phyloP scores from a whole-genome alignment of 2,329 filamentous ascomycete genomes.

The Byssothecium circinans region DNA sequence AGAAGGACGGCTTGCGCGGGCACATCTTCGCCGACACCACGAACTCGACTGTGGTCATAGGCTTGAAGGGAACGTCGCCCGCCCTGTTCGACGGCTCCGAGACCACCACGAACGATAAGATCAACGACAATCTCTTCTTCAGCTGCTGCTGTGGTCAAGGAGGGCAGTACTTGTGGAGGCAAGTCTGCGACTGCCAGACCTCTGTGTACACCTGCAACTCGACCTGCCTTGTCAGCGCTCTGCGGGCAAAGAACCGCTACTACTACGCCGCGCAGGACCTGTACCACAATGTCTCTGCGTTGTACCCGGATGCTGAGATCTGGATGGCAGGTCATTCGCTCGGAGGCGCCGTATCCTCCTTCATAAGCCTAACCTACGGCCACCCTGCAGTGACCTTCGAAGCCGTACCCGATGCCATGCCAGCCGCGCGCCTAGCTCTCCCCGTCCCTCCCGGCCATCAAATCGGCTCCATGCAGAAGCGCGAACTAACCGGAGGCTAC shows the following conservation, averaged over 20 bases:
- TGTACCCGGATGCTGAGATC: conserved; percentile 81
- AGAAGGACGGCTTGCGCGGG: conserved; percentile 82
- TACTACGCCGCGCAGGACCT: conserved; percentile 87
- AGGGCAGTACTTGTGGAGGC: conserved; percentile 83
- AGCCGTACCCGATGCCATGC: conserved; percentile 86
- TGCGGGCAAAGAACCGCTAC: conserved; percentile 84
- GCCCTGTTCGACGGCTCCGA: conserved; percentile 96
- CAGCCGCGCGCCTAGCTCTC: conserved; percentile 80
- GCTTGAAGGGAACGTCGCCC: conserved; percentile 83
- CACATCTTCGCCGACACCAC: conserved; percentile 87
- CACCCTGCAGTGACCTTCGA: conserved; percentile 91
- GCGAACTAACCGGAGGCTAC: conserved; percentile 70
- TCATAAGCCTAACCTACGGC: conserved; percentile 89
- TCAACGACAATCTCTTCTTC: conserved; percentile 97
- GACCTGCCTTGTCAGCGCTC: conserved; percentile 76
- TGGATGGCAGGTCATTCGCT: conserved; percentile 94
- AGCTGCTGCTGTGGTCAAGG: conserved; percentile 97
- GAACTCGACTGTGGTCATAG: conserved; percentile 87
- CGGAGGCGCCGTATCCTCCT: conserved; percentile 83
- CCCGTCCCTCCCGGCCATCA: conserved; percentile 80
- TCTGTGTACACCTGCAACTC: conserved; percentile 88
- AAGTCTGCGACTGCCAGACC: conserved; percentile 91
- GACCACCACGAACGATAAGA: conserved; percentile 95
- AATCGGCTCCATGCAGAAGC: conserved; percentile 65
- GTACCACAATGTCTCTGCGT: conserved; percentile 85